Conservation (phyloP, 73 alveolate genomes). For the Diophrys sp. region DNA sequence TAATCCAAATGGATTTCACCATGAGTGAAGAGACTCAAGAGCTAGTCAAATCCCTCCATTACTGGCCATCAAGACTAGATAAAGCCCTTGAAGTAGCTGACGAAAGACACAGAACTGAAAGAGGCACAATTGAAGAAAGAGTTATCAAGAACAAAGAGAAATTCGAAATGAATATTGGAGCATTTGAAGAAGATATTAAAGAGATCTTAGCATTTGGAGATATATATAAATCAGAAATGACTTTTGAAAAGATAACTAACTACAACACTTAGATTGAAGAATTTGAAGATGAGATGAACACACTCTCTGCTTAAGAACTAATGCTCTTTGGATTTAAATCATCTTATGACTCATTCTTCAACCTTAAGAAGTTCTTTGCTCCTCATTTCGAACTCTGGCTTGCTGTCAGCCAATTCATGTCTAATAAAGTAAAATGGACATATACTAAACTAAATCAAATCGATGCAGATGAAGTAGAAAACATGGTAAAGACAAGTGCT, state of each 20-base stretch:
- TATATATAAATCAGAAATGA: constrained; percentile 18
- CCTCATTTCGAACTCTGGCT: constrained; percentile 82
- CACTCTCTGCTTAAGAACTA: constrained; percentile 20
- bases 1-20: constrained; percentile 33
- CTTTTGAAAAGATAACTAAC: constrained; percentile 14
- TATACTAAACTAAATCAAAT: constrained; percentile 19
- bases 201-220: constrained; percentile 37
- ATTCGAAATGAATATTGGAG: constrained; percentile 30
- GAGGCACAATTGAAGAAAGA: constrained; percentile 35
- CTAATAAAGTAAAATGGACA: constrained; percentile 59
- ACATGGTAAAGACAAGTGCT: constrained; percentile 12
- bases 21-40: constrained; percentile 40
- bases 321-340: constrained; percentile 48
- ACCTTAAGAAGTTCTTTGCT: constrained; percentile 46
- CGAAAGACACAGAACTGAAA: constrained; percentile 38
- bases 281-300: constrained; percentile 41
- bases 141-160: constrained; percentile 36
- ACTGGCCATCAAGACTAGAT: constrained; percentile 42
- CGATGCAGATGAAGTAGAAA: constrained; percentile 47
- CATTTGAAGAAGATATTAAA: constrained; percentile 30
- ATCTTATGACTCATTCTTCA: constrained; percentile 30
- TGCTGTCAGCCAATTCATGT: constrained; percentile 64
- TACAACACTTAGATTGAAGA: constrained; percentile 13
- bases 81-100: constrained; percentile 34
- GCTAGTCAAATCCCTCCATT: constrained; percentile 28